These are phyloP conservation scores for Halteria grandinella DNA, from an alignment of 73 alveolate genomes.

Conservation along the genomic window DNA sequence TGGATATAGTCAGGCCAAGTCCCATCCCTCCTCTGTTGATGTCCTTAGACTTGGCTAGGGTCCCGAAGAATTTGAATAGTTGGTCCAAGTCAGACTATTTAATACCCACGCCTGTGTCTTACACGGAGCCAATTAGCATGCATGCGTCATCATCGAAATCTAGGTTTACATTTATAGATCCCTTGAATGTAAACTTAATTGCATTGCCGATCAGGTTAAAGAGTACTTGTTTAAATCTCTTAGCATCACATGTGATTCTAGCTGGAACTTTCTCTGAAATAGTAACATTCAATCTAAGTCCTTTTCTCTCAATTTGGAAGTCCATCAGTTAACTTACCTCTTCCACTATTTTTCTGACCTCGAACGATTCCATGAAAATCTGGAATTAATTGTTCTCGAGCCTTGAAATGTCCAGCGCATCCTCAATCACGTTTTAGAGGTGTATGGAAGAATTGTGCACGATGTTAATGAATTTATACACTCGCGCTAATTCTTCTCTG, in stretches of 20 bases:
- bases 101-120: conserved; percentile 44
- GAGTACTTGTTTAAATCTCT: not conserved
- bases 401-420: conserved; percentile 32
- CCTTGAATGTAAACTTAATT: conserved; percentile 22
- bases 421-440: conserved; percentile 23
- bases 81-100: conserved; percentile 2
- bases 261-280: not conserved
- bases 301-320: conserved; percentile 1
- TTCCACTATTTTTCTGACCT: conserved; percentile 2
- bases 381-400: conserved; percentile 14
- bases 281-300: not conserved
- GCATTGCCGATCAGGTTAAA: conserved; percentile 38
- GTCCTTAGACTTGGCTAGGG: not conserved
- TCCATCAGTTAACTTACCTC: conserved; percentile 6
- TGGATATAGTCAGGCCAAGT: conserved; percentile 38
- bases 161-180: not conserved
- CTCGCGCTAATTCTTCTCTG: too few relatives aligned
- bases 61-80: conserved; percentile 33
- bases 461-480: too few relatives aligned
- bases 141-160: too few relatives aligned
- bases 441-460: conserved; percentile 1
- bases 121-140: not conserved
- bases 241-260: not conserved
- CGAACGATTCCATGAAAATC: not conserved
- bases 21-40: conserved; percentile 35